Base-by-base conservation (phyloP, 2,329 filamentous ascomycete genomes). In the Parastagonospora avenae region DNA sequence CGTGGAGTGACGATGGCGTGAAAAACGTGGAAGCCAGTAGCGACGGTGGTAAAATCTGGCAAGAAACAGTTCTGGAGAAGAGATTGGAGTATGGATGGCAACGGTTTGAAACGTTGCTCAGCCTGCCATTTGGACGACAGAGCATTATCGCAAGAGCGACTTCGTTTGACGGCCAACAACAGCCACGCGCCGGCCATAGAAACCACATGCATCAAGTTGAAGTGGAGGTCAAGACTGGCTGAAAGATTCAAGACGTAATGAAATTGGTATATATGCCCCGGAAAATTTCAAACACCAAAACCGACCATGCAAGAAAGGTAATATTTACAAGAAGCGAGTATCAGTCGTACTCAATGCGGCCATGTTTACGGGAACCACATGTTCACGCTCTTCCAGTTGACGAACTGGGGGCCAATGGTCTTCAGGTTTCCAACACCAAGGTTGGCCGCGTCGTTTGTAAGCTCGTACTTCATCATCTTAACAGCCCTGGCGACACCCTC, bases 401-500 rank as follows among this genome's bases (percentile, higher is more conserved):
- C 46, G 27, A 37, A 48, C 29, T 45, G 19, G 15, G 42, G 42
- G 4, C 42, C 60, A 42, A 72, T 65, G 52, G 64, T 57, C 52
- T 70, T 66, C 28, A 72, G 24, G 37, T 71, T 63, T 0, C 50
- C 46, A n/a, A 72, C 62, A 35, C 69, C 69, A 9, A 70, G 27
- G 50, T 73, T 71, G 2, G 65, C 68, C 7, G 70, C 68, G 46
- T 73, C 70, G 29, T 67, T 67, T 14, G 64, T 50, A 24, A 84
- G 68, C 72, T 83, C 81, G 48, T 76, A 71, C 73, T 80, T 81
- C 58, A 84, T 67, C 9, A 84, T 72, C 44, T 77, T 63, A 45
- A 81, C 77, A 5, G 73, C 81, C 61, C 82, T 76, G 66, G 85
- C 80, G 0, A 89, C 86, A 45, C 86, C 86, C 29, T 79, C 77